These are phyloP conservation scores for Encephalitozoon hellem DNA, from an alignment of 371 early-diverging fungal species.

Conservation along the genomic window DNA sequence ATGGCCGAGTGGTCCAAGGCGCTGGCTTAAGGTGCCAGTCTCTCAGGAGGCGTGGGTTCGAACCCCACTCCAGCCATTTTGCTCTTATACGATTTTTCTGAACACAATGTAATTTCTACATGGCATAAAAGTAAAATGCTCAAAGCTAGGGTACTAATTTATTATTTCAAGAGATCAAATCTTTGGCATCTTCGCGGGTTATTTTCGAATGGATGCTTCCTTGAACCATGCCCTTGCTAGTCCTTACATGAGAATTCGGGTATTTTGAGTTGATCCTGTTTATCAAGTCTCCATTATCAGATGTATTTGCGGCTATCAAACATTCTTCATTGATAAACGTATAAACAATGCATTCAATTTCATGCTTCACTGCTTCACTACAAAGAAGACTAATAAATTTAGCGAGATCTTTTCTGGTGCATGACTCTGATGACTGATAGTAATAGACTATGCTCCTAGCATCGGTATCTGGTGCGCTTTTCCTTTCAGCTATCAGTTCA, in stretches of 20 bases:
- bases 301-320: neutral
- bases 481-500: neutral
- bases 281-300: neutral
- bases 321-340: neutral
- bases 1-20: slow-evolving; percentile 62
- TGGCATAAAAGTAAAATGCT: too few relatives aligned
- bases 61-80: slow-evolving; percentile 60
- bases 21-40: slow-evolving; percentile 61
- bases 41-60: slow-evolving; percentile 61
- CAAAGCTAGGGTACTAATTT: neutral
- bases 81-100: too few relatives aligned
- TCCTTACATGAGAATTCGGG: neutral
- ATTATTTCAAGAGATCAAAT: neutral
- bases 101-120: too few relatives aligned
- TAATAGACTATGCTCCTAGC: neutral
- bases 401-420: neutral
- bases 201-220: neutral
- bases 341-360: neutral
- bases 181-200: neutral
- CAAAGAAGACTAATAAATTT: neutral
- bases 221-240: neutral
- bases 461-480: neutral
- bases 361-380: neutral
- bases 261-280: neutral
- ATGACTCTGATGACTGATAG: neutral